Percentiles rank a stretch among this genome's conserved stretches.
Evolutionary conservation across 805 yeast genomes (phyloP).

Genomic region (Candida morakotiae): DNA sequence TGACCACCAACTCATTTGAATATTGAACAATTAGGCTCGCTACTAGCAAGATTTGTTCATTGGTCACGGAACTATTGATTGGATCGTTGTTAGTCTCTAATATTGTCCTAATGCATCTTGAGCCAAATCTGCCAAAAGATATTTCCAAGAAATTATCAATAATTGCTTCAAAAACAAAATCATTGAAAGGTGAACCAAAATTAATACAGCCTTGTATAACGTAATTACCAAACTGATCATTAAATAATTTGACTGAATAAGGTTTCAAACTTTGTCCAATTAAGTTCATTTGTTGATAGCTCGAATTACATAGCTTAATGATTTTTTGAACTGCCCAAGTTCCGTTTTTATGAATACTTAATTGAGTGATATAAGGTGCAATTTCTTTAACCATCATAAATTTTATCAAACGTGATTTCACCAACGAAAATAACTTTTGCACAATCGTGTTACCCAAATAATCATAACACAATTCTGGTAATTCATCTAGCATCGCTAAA

Average conservation of each 20-base stretch:
- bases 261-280: conserved; percentile 73
- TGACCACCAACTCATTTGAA: conserved; percentile 74
- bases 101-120: conserved; percentile 91
- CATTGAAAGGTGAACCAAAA: conserved; percentile 84
- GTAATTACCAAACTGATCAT: conserved; percentile 96
- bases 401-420: conserved; percentile 63
- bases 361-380: conserved; percentile 77
- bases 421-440: conserved; percentile 77
- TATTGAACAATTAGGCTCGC: conserved; percentile 75
- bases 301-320: conserved; percentile 65
- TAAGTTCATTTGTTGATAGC: conserved; percentile 44
- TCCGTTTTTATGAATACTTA: conserved; percentile 95
- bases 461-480: conserved; percentile 88
- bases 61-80: conserved; percentile 23
- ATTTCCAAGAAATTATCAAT: conserved; percentile 74
- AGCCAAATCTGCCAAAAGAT: conserved; percentile 88
- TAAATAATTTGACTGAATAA: conserved; percentile 77
- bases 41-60: conserved; percentile 66
- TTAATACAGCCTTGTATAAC: conserved; percentile 92
- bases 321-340: conserved; percentile 99
- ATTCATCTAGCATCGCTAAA: conserved; percentile 77
- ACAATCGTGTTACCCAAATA: conserved; percentile 94
- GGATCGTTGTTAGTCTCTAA: conserved; percentile 57
- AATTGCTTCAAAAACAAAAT: conserved; percentile 82
- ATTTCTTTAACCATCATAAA: conserved; percentile 77